Percentiles rank a stretch among this genome's conserved stretches.
phyloP scores from a whole-genome alignment of 1,284 basidiomycete genomes.

The Ceratobasidium sp. region DNA sequence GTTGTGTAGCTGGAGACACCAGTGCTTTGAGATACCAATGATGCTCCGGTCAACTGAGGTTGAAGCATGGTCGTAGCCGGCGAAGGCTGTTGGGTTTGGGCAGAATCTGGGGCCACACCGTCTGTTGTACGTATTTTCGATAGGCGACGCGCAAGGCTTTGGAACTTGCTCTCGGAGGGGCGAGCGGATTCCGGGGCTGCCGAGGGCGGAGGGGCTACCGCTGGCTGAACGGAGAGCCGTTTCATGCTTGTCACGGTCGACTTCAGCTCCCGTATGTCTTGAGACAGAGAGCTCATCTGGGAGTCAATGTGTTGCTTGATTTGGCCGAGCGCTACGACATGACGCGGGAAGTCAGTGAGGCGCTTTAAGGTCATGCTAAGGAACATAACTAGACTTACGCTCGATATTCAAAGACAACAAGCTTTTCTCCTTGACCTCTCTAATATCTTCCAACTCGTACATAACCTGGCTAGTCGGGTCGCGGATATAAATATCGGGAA shows the following conservation, averaged over 20 bases:
- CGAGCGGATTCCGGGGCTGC: conserved; percentile 65
- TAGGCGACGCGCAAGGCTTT: conserved; percentile 72
- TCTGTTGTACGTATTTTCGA: conserved; percentile 43
- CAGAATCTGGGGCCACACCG: conserved; percentile 61
- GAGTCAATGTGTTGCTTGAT: conserved; percentile 98
- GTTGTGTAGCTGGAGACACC: conserved; percentile 67
- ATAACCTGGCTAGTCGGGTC: conserved; percentile 91
- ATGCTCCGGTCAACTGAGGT: conserved; percentile 54
- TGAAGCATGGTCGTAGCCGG: conserved; percentile 38
- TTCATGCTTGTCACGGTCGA: conserved; percentile 65
- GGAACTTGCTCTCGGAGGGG: conserved; percentile 79
- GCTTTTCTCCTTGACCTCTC: conserved; percentile 91
- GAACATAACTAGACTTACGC: conserved; percentile 68
- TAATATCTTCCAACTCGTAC: conserved; percentile 95
- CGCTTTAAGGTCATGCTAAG: conserved; percentile 28
- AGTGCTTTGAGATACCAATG: conserved; percentile 76
- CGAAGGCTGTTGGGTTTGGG: not conserved
- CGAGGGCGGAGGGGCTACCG: conserved; percentile 56
- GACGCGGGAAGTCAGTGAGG: conserved; percentile 24
- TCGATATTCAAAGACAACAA: conserved; percentile 94
- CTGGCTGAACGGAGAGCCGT: conserved; percentile 59
- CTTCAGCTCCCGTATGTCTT: conserved; percentile 93
- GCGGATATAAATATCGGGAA: conserved; percentile 95
- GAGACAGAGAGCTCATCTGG: conserved; percentile 85
- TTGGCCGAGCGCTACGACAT: conserved; percentile 87